A percentile compares a stretch with the other conserved stretches of the same genome.
These are phyloP conservation scores for Tulasnella sp. DNA, from an alignment of 768 basidiomycete genomes.

Conservation along the genomic window DNA sequence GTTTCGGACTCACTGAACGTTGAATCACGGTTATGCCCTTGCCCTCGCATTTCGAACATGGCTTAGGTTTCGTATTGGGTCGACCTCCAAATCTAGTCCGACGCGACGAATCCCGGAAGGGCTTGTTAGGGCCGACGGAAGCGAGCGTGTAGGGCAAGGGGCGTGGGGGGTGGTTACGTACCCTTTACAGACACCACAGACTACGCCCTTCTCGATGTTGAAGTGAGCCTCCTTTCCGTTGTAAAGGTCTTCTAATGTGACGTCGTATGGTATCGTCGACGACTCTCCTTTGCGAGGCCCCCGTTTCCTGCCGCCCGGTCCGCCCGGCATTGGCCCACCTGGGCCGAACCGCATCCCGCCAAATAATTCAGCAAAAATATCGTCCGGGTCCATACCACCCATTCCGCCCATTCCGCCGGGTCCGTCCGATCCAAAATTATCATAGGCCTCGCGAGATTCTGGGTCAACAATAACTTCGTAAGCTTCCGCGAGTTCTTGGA, in stretches of 20 bases:
- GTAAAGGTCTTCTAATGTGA: conserved; percentile 87
- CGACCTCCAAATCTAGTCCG: conserved; percentile 64
- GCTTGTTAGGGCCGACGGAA: not conserved
- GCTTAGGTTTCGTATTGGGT: conserved; percentile 74
- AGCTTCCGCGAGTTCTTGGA: conserved; percentile 87
- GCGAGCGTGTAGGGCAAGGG: not conserved
- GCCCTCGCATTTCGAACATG: conserved; percentile 73
- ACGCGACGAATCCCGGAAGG: not conserved
- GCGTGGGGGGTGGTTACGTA: conserved; percentile 30
- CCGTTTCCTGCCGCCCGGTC: conserved; percentile 30
- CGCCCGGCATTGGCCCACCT: conserved; percentile 27
- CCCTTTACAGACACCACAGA: conserved; percentile 79
- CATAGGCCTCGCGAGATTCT: conserved; percentile 61
- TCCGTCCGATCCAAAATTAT: conserved; percentile 51
- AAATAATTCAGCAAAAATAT: conserved; percentile 73
- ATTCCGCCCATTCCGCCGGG: conserved; percentile 38
- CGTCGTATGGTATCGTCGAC: conserved; percentile 68
- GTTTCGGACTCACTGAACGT: conserved; percentile 30
- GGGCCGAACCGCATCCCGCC: conserved; percentile 47
- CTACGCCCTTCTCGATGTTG: conserved; percentile 76
- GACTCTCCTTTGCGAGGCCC: conserved; percentile 55
- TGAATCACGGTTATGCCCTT: conserved; percentile 46
- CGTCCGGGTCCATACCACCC: conserved; percentile 48
- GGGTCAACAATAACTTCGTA: conserved; percentile 77
- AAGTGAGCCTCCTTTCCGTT: conserved; percentile 84